Evolutionary conservation across 805 yeast genomes (phyloP), one percentile per base, ranked within the genome.

Genomic region (Ascoidea asiatica): DNA sequence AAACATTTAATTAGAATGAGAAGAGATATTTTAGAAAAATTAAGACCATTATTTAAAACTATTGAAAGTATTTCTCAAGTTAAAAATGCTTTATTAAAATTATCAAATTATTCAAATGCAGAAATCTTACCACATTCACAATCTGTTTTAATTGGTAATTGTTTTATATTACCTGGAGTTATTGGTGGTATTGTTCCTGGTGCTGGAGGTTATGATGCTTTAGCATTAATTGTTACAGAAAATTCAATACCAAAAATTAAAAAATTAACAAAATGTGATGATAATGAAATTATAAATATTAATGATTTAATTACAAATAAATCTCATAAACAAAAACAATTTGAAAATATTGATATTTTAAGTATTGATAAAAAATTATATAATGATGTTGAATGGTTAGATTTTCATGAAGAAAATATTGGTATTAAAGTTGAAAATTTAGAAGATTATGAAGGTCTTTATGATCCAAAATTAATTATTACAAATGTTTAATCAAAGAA

Each of bases 141-240:
- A 61, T 84, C 95, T 0, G 48, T 52, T 1, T 65, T 92, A 5
- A 63, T 92, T 5, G 77, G 90, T 55, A 58, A 65, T 17, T 77
- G 83, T 46, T 58, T 69, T 38, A 51, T 60, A 6, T 56, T 85
- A 19, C 66, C 65, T 0, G 98, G 98, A 15, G 92, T 87, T 23
- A 53, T 90, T 18, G 95, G 95, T 0, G 97, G 95, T n/a, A 89
- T 92, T 33, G 95, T 92, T 3, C 98, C 98, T 0, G 98, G 98
- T 2, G 98, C 98, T 0, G 98, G 98, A 21, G 98, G 98, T 0
- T 83, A 79, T 57, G 98, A 92, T 65, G 98, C 98, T 1, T 75
- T 92, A 18, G 75, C 94, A 45, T 55, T 90, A 21, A 60, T 92
- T 21, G 80, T 81, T 2, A 67, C 73, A 1, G 75, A 72, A 21